Evolutionary conservation across 2,329 filamentous ascomycete species (phyloP).

Genomic region (Ceratocystis diversiconidia): DNA sequence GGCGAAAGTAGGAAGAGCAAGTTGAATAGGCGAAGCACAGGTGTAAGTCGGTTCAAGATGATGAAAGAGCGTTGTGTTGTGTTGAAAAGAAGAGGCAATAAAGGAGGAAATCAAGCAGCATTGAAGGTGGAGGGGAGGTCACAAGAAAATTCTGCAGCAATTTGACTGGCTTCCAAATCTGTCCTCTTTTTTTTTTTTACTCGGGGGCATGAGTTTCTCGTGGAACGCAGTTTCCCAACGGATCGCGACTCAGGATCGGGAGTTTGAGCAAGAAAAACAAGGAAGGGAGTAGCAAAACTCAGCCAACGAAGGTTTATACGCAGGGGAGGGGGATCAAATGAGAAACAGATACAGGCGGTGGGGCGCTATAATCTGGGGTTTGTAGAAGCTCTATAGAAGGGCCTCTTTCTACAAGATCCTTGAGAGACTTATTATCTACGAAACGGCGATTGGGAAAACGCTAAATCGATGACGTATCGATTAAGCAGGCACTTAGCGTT

Average conservation of each 20-base stretch:
- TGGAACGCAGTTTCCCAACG: conserved; percentile 6
- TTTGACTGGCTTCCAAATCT: background rate
- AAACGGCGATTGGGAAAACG: conserved; percentile 3
- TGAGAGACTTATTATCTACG: background rate
- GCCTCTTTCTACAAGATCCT: background rate
- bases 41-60: background rate
- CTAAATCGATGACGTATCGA: conserved; percentile 1
- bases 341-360: background rate
- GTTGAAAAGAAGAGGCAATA: background rate
- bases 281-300: background rate
- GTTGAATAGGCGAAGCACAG: background rate
- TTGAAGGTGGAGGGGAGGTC: background rate
- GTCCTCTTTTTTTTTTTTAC: conserved; percentile 4
- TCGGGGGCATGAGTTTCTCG: background rate
- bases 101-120: background rate
- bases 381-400: background rate
- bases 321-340: background rate
- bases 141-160: background rate
- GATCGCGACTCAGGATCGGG: background rate
- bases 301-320: background rate
- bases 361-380: background rate
- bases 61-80: background rate
- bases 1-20: background rate
- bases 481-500: background rate
- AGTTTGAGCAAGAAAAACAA: conserved; percentile 4